phyloP scores from a whole-genome alignment of 2,329 filamentous ascomycete species.

The Scorias spongiosa region DNA sequence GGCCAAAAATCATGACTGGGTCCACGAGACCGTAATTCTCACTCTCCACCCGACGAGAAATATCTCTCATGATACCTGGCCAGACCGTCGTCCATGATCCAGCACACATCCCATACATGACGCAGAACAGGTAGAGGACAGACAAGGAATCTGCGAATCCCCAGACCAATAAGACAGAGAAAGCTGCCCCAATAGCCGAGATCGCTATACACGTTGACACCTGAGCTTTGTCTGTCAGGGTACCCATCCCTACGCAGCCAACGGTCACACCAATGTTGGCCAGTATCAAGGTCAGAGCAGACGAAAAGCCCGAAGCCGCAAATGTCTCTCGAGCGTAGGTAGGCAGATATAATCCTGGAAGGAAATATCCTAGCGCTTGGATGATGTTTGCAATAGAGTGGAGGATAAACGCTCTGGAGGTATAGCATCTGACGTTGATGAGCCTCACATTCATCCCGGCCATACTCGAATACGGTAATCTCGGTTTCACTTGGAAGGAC shows the following conservation, averaged over 20 bases:
- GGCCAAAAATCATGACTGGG: constrained; percentile 33
- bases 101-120: constrained; percentile 27
- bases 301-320: constrained; percentile 23
- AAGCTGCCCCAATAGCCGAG: constrained; percentile 21
- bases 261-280: constrained; percentile 25
- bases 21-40: constrained; percentile 19
- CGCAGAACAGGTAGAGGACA: constrained; percentile 28
- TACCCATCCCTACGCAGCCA: constrained; percentile 24
- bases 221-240: constrained; percentile 24
- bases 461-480: neutral
- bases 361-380: constrained; percentile 29
- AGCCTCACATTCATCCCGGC: neutral
- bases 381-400: constrained; percentile 20
- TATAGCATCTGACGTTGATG: neutral
- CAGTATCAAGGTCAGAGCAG: constrained; percentile 10
- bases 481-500: neutral
- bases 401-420: neutral
- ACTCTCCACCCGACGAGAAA: constrained; percentile 1
- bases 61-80: constrained; percentile 12
- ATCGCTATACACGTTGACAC: constrained; percentile 24
- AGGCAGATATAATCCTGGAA: constrained; percentile 29
- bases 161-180: constrained; percentile 30
- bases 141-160: constrained; percentile 27
- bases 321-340: constrained; percentile 22
- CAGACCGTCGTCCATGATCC: constrained; percentile 25